phyloP scores from a whole-genome alignment of 495 filamentous ascomycete species.

The Penicillium fimorum region DNA sequence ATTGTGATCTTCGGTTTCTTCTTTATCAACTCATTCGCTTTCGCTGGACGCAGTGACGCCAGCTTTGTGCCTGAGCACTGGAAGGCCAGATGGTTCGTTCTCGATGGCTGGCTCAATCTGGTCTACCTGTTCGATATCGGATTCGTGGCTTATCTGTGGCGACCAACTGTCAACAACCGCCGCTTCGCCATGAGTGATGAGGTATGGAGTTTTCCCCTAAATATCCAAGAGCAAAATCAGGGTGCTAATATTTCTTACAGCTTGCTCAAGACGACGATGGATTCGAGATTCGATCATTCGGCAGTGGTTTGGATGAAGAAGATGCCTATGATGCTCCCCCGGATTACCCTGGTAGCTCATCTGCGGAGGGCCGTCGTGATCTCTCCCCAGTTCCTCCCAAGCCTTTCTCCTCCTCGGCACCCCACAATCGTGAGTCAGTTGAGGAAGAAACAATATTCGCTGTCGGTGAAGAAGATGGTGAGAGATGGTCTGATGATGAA shows the following conservation, averaged over 20 bases:
- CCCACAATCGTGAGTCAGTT: constrained; percentile 61
- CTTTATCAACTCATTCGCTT: constrained; percentile 90
- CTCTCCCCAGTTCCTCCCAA: constrained; percentile 54
- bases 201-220: constrained; percentile 40
- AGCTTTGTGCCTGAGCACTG: constrained; percentile 94
- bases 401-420: constrained; percentile 47
- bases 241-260: constrained; percentile 41
- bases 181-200: constrained; percentile 99
- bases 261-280: constrained; percentile 98
- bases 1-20: constrained; percentile 97
- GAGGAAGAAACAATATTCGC: constrained; percentile 96
- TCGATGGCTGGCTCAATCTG: constrained; percentile 96
- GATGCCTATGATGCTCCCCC: constrained; percentile 46
- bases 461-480: constrained; percentile 75
- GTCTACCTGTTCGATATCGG: constrained; percentile 92
- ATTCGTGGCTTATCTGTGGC: constrained; percentile 95
- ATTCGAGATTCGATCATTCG: constrained; percentile 94
- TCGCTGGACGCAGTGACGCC: constrained; percentile 75
- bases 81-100: constrained; percentile 94
- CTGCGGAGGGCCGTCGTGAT: constrained; percentile 34
- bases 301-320: constrained; percentile 74
- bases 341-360: constrained; percentile 31
- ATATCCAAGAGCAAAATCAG: not conserved
- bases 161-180: constrained; percentile 93
- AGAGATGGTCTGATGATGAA: constrained; percentile 69